Evolutionary conservation across 2,329 filamentous ascomycete species (phyloP), one percentile per base, ranked within the genome.

Genomic region (Pseudodiploospora longispora): DNA sequence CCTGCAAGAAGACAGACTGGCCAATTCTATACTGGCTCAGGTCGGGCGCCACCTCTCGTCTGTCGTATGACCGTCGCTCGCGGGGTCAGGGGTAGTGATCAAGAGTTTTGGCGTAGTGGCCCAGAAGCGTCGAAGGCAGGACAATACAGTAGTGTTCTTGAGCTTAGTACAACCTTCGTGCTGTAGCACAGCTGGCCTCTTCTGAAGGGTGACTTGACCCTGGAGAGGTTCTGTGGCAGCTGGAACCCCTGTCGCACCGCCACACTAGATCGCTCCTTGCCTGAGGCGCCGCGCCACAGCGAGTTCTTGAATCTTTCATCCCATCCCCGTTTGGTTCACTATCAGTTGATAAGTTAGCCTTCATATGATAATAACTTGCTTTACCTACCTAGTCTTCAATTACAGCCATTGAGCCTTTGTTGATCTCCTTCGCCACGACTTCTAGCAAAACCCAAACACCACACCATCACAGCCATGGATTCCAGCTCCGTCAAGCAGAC

Each of bases 401-500:
- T 19, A 19, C 19, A 19, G 19, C 19, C 19, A 19, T 19, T 19
- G 19, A 19, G 19, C 19, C 19, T 19, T 19, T 19, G 19, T 19
- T 19, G 19, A 19, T 19, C 19, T 19, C 19, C 19, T 19, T 19
- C 19, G 19, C 19, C 19, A 19, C 19, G 19, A 19, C 19, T 19
- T 19, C 19, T 19, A 19, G 19, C 19, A 19, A 19, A 19, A 19
- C 19, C 19, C 19, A 19, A 19, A 19, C 40, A 40, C 30, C 36
- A 48, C 32, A 44, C 47, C 42, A 52, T 55, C 43, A 51, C 55
- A 52, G 61, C 53, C 46, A 82, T 81, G 78, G 74, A 80, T 50
- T 80, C 77, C 60, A 72, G 69, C 52, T 60, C 65, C 43, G 67
- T 76, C 61, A 83, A 80, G 69, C 68, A 75, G 65, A 73, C 70